These are phyloP conservation scores for Aspergillus mulundensis DNA, from an alignment of 495 filamentous ascomycete species.

Conservation along the genomic window DNA sequence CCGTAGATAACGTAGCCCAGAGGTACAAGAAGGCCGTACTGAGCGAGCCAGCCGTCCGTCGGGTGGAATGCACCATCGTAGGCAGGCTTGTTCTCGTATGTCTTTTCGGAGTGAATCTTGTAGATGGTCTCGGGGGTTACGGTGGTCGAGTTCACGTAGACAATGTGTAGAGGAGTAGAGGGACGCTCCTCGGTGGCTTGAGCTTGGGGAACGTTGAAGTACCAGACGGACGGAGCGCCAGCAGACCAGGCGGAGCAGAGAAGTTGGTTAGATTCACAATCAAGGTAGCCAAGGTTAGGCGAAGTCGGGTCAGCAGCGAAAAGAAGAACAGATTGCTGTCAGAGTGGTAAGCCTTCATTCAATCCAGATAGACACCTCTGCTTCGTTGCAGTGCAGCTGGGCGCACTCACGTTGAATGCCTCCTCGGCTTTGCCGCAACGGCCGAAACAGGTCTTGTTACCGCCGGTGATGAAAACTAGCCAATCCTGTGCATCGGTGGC, in stretches of 20 bases:
- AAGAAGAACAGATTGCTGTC: constrained; percentile 60
- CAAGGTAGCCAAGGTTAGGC: constrained; percentile 66
- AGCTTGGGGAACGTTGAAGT: constrained; percentile 67
- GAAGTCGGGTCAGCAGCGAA: constrained; percentile 62
- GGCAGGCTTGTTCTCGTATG: constrained; percentile 45
- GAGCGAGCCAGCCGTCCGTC: constrained; percentile 66
- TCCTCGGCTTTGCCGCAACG: constrained; percentile 50
- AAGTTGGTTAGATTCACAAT: constrained; percentile 75
- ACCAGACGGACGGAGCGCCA: constrained; percentile 65
- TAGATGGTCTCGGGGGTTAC: constrained; percentile 59
- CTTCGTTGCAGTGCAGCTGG: neutral
- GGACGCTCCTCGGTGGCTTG: constrained; percentile 34
- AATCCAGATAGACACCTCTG: neutral
- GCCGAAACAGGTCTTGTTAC: constrained; percentile 84
- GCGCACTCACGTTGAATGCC: constrained; percentile 51
- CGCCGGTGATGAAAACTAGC: constrained; percentile 75
- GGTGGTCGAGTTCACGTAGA: constrained; percentile 62
- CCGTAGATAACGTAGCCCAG: constrained; percentile 65
- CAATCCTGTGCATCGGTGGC: constrained; percentile 68
- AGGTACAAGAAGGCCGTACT: constrained; percentile 59
- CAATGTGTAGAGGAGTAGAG: constrained; percentile 49
- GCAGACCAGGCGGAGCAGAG: constrained; percentile 82
- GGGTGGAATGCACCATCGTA: constrained; percentile 80
- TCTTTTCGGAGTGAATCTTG: constrained; percentile 59
- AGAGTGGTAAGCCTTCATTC: constrained; percentile 15